Percentiles rank a stretch among this genome's conserved stretches.
Conservation (phyloP, 805 yeast species). For the Metschnikowia reukaufii region DNA sequence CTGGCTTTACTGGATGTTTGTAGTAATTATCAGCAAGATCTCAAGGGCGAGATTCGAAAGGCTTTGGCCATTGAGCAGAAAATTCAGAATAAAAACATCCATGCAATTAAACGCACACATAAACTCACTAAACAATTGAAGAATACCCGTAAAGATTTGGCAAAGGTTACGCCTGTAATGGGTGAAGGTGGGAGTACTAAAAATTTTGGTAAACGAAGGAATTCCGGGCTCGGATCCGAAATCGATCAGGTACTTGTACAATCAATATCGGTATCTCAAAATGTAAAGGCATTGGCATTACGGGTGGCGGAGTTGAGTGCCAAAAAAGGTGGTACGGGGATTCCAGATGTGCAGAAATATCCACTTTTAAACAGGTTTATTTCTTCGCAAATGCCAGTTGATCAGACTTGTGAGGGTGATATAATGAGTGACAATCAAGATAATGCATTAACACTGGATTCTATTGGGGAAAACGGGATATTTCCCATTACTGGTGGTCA, state of each 20-base stretch:
- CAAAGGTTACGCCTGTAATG: neutral
- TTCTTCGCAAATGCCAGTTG: neutral
- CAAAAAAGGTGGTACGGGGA: conserved; percentile 6
- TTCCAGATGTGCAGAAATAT: conserved; percentile 10
- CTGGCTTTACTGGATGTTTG: conserved; percentile 29
- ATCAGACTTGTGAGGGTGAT: too few species aligned
- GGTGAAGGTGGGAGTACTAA: neutral
- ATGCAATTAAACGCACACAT: conserved; percentile 31
- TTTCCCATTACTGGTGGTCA: too few species aligned
- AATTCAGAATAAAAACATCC: conserved; percentile 41
- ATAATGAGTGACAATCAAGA: neutral
- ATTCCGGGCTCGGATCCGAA: neutral
- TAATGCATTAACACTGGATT: too few species aligned
- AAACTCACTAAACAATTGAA: conserved; percentile 18
- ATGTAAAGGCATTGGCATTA: conserved; percentile 5
- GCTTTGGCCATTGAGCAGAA: conserved; percentile 39
- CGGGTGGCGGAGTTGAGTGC: conserved; percentile 10
- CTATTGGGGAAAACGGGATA: too few species aligned
- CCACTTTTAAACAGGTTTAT: conserved; percentile 6
- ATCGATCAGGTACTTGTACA: conserved; percentile 4
- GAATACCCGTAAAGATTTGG: neutral
- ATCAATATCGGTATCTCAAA: conserved; percentile 3
- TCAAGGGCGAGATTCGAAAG: conserved; percentile 33
- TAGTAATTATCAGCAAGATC: conserved; percentile 36
- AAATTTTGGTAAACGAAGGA: neutral